phyloP scores from a whole-genome alignment of 352 stramenopile species.

The Pilasporangium apinafurcum region DNA sequence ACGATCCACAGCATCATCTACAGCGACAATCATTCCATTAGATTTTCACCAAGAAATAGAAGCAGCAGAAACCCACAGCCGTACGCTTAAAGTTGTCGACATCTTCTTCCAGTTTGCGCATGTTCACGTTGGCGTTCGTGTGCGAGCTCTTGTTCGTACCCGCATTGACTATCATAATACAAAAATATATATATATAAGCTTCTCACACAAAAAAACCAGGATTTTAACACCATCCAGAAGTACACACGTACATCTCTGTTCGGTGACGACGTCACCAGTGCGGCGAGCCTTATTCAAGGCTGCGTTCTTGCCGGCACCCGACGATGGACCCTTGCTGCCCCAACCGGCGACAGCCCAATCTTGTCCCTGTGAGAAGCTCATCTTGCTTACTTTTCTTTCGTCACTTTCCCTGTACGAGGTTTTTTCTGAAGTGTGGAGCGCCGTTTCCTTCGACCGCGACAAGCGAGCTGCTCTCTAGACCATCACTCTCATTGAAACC shows the following conservation, averaged over 20 bases:
- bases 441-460: background rate
- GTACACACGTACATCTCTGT: conserved; percentile 47
- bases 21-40: background rate
- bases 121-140: conserved; percentile 66
- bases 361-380: conserved; percentile 73
- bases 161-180: conserved; percentile 31
- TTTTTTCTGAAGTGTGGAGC: conserved; percentile 7
- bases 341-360: conserved; percentile 72
- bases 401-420: background rate
- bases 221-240: background rate
- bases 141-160: conserved; percentile 87
- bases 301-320: conserved; percentile 53
- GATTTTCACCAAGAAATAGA: background rate
- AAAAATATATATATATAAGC: conserved; percentile 6
- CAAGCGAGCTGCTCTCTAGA: background rate
- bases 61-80: conserved; percentile 8
- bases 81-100: conserved; percentile 87
- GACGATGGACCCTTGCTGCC: conserved; percentile 53
- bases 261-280: conserved; percentile 66
- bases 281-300: conserved; percentile 71
- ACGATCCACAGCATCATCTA: conserved; percentile 74
- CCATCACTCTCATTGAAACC: conserved; percentile 1
- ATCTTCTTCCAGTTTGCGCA: conserved; percentile 89
- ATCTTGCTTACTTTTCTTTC: conserved; percentile 18
- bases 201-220: background rate